These are phyloP conservation scores for Sugiyamaella valdiviana DNA, from an alignment of 805 yeast genomes.

Conservation along the genomic window DNA sequence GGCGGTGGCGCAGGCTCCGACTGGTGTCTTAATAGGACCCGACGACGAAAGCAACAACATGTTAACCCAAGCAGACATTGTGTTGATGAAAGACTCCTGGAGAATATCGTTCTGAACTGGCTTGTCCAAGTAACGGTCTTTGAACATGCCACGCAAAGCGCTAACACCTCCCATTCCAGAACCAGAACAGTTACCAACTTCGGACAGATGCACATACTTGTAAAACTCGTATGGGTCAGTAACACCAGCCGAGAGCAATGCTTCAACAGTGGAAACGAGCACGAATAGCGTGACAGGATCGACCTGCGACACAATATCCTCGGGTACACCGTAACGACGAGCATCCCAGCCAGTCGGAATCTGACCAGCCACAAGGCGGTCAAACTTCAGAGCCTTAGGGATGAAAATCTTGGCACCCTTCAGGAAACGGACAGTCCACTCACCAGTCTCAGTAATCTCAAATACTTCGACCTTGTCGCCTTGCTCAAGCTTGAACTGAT, in stretches of 20 bases:
- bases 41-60: constrained; percentile 95
- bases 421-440: constrained; percentile 80
- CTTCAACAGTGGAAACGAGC: constrained; percentile 91
- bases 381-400: constrained; percentile 76
- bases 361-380: constrained; percentile 71
- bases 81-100: constrained; percentile 97
- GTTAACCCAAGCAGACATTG: constrained; percentile 99
- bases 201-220: constrained; percentile 96
- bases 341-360: constrained; percentile 99
- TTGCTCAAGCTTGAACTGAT: constrained; percentile 87
- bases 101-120: constrained; percentile 96
- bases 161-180: constrained; percentile 99
- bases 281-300: constrained; percentile 93
- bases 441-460: constrained; percentile 83
- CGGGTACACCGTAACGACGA: constrained; percentile 86
- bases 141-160: constrained; percentile 97
- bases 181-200: constrained; percentile 98
- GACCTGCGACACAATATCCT: constrained; percentile 88
- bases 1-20: constrained; percentile 99
- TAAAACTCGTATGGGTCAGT: constrained; percentile 98
- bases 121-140: constrained; percentile 83
- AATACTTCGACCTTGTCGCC: constrained; percentile 90
- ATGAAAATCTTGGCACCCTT: constrained; percentile 88
- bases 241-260: constrained; percentile 87
- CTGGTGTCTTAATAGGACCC: constrained; percentile 99